Evolutionary conservation across 2,329 filamentous ascomycete species (phyloP).

Genomic region (Arachnopeziza araneosa): DNA sequence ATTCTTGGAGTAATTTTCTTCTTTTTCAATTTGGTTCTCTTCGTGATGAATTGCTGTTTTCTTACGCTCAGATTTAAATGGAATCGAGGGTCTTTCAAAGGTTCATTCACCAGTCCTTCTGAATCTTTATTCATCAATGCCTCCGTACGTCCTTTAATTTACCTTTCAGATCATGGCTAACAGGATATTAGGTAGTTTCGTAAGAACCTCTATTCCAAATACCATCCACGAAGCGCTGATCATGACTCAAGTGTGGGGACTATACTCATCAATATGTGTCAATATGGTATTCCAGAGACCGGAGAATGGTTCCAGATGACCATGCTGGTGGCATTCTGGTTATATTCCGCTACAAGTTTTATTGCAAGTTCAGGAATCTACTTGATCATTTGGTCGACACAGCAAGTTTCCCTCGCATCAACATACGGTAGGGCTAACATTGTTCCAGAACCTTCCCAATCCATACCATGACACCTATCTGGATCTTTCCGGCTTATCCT

Average conservation of each 20-base stretch:
- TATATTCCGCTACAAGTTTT: conserved; percentile 64
- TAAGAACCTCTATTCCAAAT: conserved; percentile 28
- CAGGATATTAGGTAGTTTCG: conserved; percentile 38
- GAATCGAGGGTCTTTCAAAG: conserved; percentile 63
- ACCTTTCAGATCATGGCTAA: conserved; percentile 12
- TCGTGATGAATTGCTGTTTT: conserved; percentile 56
- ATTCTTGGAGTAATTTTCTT: conserved; percentile 57
- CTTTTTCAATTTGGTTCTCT: conserved; percentile 58
- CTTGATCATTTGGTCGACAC: conserved; percentile 62
- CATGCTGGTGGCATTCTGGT: conserved; percentile 69
- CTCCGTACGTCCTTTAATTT: conserved; percentile 40
- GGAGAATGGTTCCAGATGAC: conserved; percentile 55
- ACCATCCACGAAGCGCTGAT: conserved; percentile 48
- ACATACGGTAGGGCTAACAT: not conserved
- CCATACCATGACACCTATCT: conserved; percentile 79
- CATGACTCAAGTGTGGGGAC: conserved; percentile 63
- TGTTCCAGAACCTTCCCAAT: conserved; percentile 49
- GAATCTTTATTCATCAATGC: conserved; percentile 75
- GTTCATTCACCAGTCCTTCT: conserved; percentile 69
- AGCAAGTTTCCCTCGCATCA: conserved; percentile 33
- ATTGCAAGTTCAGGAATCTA: conserved; percentile 66
- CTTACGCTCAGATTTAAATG: conserved; percentile 64
- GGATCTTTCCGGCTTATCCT: conserved; percentile 84
- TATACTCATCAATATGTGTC: conserved; percentile 70
- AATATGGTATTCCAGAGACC: conserved; percentile 63